phyloP scores from a whole-genome alignment of 1,284 basidiomycete genomes.

The Microbotryum silenes-acaulis region DNA sequence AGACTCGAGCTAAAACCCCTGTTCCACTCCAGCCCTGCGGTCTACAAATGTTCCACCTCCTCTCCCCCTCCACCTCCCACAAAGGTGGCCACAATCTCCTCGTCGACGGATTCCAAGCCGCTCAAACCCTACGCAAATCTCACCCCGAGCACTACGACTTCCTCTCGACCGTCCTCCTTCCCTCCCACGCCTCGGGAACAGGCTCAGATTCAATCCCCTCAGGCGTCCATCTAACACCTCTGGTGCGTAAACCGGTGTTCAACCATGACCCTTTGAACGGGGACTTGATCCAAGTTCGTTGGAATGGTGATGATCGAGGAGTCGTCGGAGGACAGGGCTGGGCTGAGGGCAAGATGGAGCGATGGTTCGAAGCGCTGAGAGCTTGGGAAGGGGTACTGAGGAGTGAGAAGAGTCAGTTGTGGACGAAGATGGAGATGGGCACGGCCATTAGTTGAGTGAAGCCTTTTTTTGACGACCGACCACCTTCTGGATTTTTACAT shows the following conservation, averaged over 20 bases:
- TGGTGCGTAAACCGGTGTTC: slow-evolving; percentile 45
- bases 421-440: slow-evolving; percentile 78
- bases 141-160: slow-evolving; percentile 66
- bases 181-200: slow-evolving; percentile 83
- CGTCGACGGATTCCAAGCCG: slow-evolving; percentile 90
- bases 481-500: not conserved
- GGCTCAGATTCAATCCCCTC: slow-evolving; percentile 57
- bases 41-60: slow-evolving; percentile 87
- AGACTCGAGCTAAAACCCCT: not conserved
- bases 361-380: slow-evolving; percentile 72
- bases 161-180: slow-evolving; percentile 62
- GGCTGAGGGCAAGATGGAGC: slow-evolving; percentile 44
- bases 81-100: slow-evolving; percentile 81
- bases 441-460: slow-evolving; percentile 69
- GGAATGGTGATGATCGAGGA: slow-evolving; percentile 93
- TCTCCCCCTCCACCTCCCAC: slow-evolving; percentile 53
- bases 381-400: slow-evolving; percentile 70
- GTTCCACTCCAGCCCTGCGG: slow-evolving; percentile 64
- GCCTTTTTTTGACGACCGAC: not conserved
- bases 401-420: slow-evolving; percentile 76
- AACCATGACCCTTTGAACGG: slow-evolving; percentile 57
- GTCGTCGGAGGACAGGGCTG: slow-evolving; percentile 59
- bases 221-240: slow-evolving; percentile 56
- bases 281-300: slow-evolving; percentile 68
- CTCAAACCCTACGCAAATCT: slow-evolving; percentile 63